Percentiles rank a stretch among this genome's conserved stretches.
Conservation (phyloP, 345 rosid genomes). For the Gossypium rotundifolium region DNA sequence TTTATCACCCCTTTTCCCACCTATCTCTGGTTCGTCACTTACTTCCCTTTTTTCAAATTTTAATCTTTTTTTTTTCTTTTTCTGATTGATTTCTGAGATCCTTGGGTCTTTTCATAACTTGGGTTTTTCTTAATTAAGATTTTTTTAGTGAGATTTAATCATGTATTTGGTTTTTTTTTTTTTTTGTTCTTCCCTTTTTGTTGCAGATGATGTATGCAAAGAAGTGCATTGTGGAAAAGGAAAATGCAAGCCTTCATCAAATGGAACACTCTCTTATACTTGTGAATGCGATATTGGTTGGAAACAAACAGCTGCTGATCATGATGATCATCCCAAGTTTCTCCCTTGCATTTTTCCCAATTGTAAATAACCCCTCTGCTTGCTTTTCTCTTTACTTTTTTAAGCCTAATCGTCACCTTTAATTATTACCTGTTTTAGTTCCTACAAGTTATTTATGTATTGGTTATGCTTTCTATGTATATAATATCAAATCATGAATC, state of each 20-base stretch:
- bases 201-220: slow-evolving; percentile 49
- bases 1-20: slow-evolving; percentile 33
- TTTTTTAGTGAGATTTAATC: background rate
- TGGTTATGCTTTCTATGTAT: background rate
- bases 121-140: slow-evolving; percentile 4
- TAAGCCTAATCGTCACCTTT: background rate
- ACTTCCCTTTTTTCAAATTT: background rate
- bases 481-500: background rate
- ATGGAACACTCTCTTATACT: slow-evolving; percentile 26
- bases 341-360: slow-evolving; percentile 85
- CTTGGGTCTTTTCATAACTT: background rate
- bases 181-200: background rate
- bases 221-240: slow-evolving; percentile 61
- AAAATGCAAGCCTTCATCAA: slow-evolving; percentile 46
- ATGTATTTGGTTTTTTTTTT: background rate
- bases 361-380: slow-evolving; percentile 38
- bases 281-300: slow-evolving; percentile 76
- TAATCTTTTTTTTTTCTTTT: background rate
- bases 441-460: background rate
- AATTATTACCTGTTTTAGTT: background rate
- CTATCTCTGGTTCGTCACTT: slow-evolving; percentile 25
- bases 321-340: slow-evolving; percentile 39
- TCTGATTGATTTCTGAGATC: background rate
- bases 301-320: slow-evolving; percentile 37
- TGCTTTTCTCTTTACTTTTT: slow-evolving; percentile 13